Evolutionary conservation across 2,329 filamentous ascomycete species (phyloP), one percentile per base, ranked within the genome.

Genomic region (Hypoxylon sp.): DNA sequence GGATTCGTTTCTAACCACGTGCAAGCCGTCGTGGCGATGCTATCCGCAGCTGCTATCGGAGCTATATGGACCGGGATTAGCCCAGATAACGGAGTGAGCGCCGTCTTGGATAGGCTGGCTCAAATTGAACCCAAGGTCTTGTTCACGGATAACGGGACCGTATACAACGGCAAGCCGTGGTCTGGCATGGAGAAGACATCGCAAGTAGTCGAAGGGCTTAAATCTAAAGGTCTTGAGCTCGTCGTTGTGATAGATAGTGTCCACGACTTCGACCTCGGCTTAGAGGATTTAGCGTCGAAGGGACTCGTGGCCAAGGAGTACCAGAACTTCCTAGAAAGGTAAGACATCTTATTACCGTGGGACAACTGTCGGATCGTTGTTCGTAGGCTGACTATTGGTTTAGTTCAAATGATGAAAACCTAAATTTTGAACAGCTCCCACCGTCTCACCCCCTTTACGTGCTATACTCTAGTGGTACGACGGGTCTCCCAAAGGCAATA

Each of bases 41-140:
- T 99, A 30, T 91, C 92, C 1, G 86, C 93, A 0, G 89, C 93
- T 0, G 88, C 92, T 0, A 77, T 97, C 1, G 95, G 95, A 28
- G 94, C 91, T 15, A 87, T 97, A 37, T 98, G 94, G 94, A 97
- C 94, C 0, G 91, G 91, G 6, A 92, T 97, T 50, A 96, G 92
- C 71, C 93, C 94, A 2, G 94, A 98, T 76, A 97, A 91, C 15
- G 94, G 94, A 10, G 92, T 97, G 1, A 92, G 92, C 71, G 94
- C 94, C 15, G 94, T 98, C 0, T 80, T 98, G 24, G 95, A 98
- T 75, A 86, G 95, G 6, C 80, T 98, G 64, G 85, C 85, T 47
- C 95, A 98, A 80, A 95, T 98, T 69, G 86, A 89, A 64, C 94
- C 95, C 3, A 88, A 86, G 62, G 79, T 97, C 0, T 80, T 98